These are phyloP conservation scores for Russula griseocarnosa DNA, from an alignment of 768 basidiomycete genomes.

Conservation along the genomic window DNA sequence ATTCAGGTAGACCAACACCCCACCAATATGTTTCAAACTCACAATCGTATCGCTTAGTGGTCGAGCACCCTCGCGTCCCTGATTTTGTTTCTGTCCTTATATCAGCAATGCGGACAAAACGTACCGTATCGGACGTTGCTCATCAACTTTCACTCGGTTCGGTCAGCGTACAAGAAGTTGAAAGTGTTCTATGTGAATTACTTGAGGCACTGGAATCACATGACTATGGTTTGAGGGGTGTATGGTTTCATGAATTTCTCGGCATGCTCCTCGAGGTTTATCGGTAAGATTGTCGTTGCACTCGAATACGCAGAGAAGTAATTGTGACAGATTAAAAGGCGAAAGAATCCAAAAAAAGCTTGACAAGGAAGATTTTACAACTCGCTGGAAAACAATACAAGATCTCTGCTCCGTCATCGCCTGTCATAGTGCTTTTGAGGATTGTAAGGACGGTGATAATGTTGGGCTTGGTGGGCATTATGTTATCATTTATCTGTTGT, in stretches of 20 bases:
- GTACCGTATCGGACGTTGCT: constrained; percentile 55
- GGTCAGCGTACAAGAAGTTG: constrained; percentile 41
- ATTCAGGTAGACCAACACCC: constrained; percentile 24
- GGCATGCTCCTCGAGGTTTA: constrained; percentile 44
- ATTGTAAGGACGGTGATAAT: constrained; percentile 54
- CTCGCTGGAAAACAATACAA: constrained; percentile 57
- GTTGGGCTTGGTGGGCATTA: constrained; percentile 57
- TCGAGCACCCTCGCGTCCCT: constrained; percentile 24
- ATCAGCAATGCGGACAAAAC: constrained; percentile 48
- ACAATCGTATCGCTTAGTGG: constrained; percentile 6
- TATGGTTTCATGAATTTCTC: constrained; percentile 51
- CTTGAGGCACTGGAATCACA: constrained; percentile 46
- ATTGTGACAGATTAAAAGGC: constrained; percentile 35
- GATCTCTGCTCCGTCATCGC: constrained; percentile 63
- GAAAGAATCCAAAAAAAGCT: constrained; percentile 31
- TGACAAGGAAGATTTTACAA: constrained; percentile 42
- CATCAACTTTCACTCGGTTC: constrained; percentile 49
- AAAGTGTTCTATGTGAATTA: constrained; percentile 46
- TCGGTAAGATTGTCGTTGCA: constrained; percentile 30
- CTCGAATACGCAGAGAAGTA: not conserved
- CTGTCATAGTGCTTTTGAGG: constrained; percentile 60
- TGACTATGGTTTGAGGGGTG: constrained; percentile 39
- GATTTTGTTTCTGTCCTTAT: constrained; percentile 30
- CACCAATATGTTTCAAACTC: not conserved
- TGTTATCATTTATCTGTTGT: not conserved